phyloP scores from a whole-genome alignment of 2,329 filamentous ascomycete genomes.

The Diaporthe sp. region DNA sequence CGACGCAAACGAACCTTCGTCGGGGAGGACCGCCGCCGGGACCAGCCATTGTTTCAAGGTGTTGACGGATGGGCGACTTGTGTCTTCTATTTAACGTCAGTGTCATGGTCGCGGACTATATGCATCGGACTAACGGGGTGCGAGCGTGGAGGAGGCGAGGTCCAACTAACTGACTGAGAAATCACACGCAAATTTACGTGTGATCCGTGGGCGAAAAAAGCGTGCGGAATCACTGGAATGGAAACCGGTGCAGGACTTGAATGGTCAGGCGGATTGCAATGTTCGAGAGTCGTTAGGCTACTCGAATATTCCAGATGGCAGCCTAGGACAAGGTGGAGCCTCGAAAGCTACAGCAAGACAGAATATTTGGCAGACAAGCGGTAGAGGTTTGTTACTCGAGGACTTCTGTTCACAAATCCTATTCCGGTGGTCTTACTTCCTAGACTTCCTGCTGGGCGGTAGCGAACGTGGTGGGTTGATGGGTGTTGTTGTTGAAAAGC shows the following conservation, averaged over 20 bases:
- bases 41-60: slow-evolving; percentile 80
- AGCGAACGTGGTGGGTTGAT: slow-evolving; percentile 55
- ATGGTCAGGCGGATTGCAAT: slow-evolving; percentile 32
- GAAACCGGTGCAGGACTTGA: not conserved
- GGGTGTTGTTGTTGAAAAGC: slow-evolving; percentile 40
- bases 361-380: slow-evolving; percentile 22
- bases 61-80: not conserved
- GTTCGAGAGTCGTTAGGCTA: slow-evolving; percentile 40
- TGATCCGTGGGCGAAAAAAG: slow-evolving; percentile 34
- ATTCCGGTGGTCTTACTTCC: slow-evolving; percentile 42
- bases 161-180: slow-evolving; percentile 44
- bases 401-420: slow-evolving; percentile 30
- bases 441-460: slow-evolving; percentile 45
- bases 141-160: not conserved
- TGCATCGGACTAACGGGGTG: not conserved
- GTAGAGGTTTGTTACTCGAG: slow-evolving; percentile 23
- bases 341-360: slow-evolving; percentile 25
- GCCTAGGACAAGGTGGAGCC: slow-evolving; percentile 45
- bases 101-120: not conserved
- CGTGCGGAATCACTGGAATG: not conserved
- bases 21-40: slow-evolving; percentile 93
- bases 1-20: slow-evolving; percentile 65
- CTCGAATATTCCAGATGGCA: slow-evolving; percentile 43
- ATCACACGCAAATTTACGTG: slow-evolving; percentile 37
- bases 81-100: slow-evolving; percentile 5